A percentile compares a stretch with the other conserved stretches of the same genome.
phyloP scores from a whole-genome alignment of 2,329 filamentous ascomycete species.

The Magnaporthiopsis rhizophila region DNA sequence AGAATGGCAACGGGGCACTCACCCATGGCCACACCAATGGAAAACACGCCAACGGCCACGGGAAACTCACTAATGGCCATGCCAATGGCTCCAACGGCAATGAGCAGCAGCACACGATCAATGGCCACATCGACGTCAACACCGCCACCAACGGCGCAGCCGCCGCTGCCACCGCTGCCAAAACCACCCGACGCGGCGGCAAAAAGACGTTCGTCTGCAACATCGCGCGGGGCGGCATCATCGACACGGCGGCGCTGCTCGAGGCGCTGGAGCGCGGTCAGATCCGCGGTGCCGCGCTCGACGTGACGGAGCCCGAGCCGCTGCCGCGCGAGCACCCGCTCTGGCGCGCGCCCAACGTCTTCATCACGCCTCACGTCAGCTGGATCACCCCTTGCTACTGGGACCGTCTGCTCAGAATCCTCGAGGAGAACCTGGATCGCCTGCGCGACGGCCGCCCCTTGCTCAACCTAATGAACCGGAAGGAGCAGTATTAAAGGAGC shows the following conservation, averaged over 20 bases:
- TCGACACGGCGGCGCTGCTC: conserved; percentile 49
- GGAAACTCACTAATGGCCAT: not conserved
- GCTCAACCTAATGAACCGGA: conserved; percentile 32
- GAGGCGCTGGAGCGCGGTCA: conserved; percentile 42
- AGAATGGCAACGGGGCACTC: not conserved
- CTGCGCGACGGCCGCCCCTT: conserved; percentile 28
- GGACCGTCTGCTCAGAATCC: conserved; percentile 32
- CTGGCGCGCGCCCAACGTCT: conserved; percentile 62
- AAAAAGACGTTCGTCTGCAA: conserved; percentile 55
- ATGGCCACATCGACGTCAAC: not conserved
- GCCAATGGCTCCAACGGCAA: not conserved
- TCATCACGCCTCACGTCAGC: conserved; percentile 49
- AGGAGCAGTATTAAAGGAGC: conserved; percentile 19
- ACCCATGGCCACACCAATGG: not conserved
- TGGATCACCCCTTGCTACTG: conserved; percentile 31
- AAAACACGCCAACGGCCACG: not conserved
- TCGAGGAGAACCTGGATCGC: conserved; percentile 31
- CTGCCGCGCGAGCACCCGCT: conserved; percentile 59
- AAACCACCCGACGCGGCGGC: not conserved
- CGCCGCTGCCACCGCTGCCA: not conserved
- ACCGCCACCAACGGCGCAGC: not conserved
- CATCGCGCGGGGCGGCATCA: conserved; percentile 53
- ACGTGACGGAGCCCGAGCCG: conserved; percentile 75
- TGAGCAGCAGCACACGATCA: too few relatives aligned
- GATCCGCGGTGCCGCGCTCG: conserved; percentile 59